A percentile compares a stretch with the other conserved stretches of the same genome.
Evolutionary conservation across 768 basidiomycete species (phyloP).

Genomic region (Pulveroboletus sp.): DNA sequence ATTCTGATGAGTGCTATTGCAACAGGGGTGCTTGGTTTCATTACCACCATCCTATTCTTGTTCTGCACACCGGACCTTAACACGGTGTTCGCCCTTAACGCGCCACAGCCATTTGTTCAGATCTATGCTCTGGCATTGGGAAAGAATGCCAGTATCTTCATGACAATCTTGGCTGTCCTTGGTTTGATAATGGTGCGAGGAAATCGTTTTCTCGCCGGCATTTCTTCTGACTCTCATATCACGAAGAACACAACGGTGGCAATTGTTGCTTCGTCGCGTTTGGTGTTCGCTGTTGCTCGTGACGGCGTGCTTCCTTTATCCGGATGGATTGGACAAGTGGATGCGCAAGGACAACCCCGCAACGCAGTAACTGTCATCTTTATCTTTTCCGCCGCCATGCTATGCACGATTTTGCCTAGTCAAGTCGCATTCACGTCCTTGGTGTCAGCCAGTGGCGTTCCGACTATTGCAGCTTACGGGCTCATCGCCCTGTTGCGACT

Average conservation of each 20-base stretch:
- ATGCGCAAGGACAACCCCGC: slow-evolving; percentile 66
- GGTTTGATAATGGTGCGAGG: slow-evolving; percentile 78
- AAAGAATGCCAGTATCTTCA: slow-evolving; percentile 74
- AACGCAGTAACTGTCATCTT: slow-evolving; percentile 89
- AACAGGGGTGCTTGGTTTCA: slow-evolving; percentile 77
- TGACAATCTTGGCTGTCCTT: slow-evolving; percentile 80
- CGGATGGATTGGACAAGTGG: slow-evolving; percentile 77
- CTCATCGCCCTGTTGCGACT: slow-evolving; percentile 76
- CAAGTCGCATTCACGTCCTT: slow-evolving; percentile 91
- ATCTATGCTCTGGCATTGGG: slow-evolving; percentile 85
- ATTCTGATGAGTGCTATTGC: slow-evolving; percentile 76
- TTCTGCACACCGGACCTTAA: slow-evolving; percentile 83
- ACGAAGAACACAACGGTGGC: slow-evolving; percentile 80
- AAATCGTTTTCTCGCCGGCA: background rate
- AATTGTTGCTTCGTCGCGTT: slow-evolving; percentile 83
- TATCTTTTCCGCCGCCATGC: slow-evolving; percentile 65
- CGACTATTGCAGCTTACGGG: slow-evolving; percentile 86
- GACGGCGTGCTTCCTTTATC: slow-evolving; percentile 89
- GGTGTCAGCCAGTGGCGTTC: slow-evolving; percentile 81
- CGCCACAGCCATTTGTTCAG: slow-evolving; percentile 91
- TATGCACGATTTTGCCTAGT: slow-evolving; percentile 89
- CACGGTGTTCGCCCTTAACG: slow-evolving; percentile 67
- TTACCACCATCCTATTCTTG: slow-evolving; percentile 75
- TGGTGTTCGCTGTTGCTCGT: slow-evolving; percentile 91
- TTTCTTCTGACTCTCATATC: background rate